Percentiles rank a stretch among this genome's conserved stretches.
Evolutionary conservation across 176 grass and related monocot species (phyloP).

Genomic region (Rhipidocladum racemiflorum): DNA sequence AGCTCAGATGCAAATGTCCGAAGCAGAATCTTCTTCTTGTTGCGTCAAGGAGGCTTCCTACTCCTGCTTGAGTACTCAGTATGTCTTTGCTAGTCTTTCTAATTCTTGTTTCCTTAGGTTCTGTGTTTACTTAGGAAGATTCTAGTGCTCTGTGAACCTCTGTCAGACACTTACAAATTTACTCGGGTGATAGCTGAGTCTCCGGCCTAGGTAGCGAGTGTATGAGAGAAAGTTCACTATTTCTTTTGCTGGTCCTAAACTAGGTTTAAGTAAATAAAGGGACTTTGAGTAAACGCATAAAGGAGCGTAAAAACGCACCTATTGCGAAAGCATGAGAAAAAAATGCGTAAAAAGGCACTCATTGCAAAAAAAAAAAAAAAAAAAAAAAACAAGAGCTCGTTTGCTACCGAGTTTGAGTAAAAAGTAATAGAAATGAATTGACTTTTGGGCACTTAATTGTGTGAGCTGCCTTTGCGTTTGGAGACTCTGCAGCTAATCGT

Average conservation of each 20-base stretch:
- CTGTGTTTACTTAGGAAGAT: background rate
- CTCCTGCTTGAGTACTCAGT: too few species aligned
- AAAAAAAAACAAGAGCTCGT: background rate
- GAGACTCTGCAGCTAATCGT: background rate
- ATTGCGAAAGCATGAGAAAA: background rate
- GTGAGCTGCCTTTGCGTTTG: background rate
- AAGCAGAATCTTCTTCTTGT: too few species aligned
- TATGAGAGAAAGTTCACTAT: background rate
- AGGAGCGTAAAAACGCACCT: background rate
- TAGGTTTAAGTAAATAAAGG: background rate
- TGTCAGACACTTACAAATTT: background rate
- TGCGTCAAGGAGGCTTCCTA: too few species aligned
- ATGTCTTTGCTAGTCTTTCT: too few species aligned
- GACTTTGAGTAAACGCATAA: background rate
- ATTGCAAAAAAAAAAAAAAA: too few species aligned
- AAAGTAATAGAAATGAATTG: background rate
- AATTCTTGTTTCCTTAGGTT: too few species aligned
- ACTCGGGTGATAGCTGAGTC: background rate
- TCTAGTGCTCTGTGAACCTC: background rate
- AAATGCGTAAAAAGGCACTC: background rate
- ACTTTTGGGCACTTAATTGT: too few species aligned
- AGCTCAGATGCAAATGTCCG: too few species aligned
- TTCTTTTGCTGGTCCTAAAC: background rate
- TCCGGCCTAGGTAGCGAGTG: background rate
- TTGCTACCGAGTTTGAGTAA: background rate